Conservation (phyloP, 2,329 filamentous ascomycete species). For the Neofusicoccum kwambonambiense region DNA sequence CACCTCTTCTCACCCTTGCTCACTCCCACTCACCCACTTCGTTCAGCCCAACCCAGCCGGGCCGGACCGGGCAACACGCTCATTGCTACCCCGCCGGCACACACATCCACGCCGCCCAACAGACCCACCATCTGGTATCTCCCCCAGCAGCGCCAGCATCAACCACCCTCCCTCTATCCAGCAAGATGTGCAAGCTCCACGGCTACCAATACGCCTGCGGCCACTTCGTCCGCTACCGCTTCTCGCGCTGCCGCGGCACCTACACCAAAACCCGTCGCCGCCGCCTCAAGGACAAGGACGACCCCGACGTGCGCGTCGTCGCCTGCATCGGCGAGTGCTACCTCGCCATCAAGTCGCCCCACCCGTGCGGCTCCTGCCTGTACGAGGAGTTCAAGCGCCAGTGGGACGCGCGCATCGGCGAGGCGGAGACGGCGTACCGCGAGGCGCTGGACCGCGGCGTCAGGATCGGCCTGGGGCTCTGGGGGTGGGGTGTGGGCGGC, state of each 20-base stretch:
- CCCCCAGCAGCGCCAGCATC: not conserved
- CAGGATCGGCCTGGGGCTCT: constrained; percentile 18
- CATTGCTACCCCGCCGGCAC: not conserved
- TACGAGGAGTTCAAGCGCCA: constrained; percentile 5
- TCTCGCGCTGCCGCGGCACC: constrained; percentile 35
- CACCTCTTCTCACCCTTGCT: not conserved
- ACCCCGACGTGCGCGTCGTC: constrained; percentile 17
- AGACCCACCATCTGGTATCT: not conserved
- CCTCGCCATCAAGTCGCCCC: constrained; percentile 23
- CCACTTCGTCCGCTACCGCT: constrained; percentile 29
- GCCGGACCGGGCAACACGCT: not conserved
- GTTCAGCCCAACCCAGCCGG: not conserved
- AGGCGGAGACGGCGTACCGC: not conserved
- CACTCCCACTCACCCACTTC: not conserved
- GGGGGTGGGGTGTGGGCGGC: not conserved
- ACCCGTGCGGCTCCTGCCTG: constrained; percentile 28
- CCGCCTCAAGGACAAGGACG: not conserved
- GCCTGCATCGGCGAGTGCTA: constrained; percentile 30
- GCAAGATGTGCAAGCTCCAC: constrained; percentile 39
- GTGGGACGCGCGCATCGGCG: constrained; percentile 21
- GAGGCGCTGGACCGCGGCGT: constrained; percentile 21
- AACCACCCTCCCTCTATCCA: not conserved
- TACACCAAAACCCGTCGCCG: constrained; percentile 24
- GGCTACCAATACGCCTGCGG: constrained; percentile 33
- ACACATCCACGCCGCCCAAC: not conserved